Conservation (phyloP, 83 land plant species). For the Thuja plicata region DNA sequence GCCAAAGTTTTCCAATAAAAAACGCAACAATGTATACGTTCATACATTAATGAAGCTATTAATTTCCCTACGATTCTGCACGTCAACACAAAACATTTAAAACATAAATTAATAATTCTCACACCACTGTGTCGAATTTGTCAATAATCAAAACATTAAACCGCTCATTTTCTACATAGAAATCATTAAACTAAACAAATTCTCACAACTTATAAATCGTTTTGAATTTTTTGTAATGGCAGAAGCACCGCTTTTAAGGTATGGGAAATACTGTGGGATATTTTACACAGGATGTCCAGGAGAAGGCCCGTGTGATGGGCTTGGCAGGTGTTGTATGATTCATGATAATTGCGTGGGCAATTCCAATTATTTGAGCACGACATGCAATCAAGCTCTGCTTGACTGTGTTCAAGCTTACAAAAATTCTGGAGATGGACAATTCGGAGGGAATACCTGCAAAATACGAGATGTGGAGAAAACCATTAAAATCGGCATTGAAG, state of each 20-base stretch:
- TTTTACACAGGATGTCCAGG: slow-evolving; percentile 71
- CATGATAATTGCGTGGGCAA: slow-evolving; percentile 61
- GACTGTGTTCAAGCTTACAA: neutral
- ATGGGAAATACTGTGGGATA: slow-evolving; percentile 82
- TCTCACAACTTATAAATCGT: no score
- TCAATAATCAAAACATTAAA: no score
- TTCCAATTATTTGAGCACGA: slow-evolving; percentile 11
- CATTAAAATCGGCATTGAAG: neutral
- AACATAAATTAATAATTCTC: no score
- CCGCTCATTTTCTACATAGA: no score
- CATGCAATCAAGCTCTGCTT: neutral
- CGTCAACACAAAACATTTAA: no score
- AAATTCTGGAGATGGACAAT: neutral
- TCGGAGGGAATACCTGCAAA: neutral
- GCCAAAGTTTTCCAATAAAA: no score
- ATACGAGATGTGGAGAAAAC: neutral
- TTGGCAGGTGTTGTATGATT: slow-evolving; percentile 68
- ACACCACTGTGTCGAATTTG: no score
- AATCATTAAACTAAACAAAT: no score
- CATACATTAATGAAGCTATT: no score
- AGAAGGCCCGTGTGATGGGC: slow-evolving; percentile 74
- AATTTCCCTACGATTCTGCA: no score
- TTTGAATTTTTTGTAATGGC: neutral
- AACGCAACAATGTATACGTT: no score
- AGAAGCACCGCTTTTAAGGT: slow-evolving; percentile 61